Conservation (phyloP, 2,329 filamentous ascomycete genomes). For the Ascochyta lentis region DNA sequence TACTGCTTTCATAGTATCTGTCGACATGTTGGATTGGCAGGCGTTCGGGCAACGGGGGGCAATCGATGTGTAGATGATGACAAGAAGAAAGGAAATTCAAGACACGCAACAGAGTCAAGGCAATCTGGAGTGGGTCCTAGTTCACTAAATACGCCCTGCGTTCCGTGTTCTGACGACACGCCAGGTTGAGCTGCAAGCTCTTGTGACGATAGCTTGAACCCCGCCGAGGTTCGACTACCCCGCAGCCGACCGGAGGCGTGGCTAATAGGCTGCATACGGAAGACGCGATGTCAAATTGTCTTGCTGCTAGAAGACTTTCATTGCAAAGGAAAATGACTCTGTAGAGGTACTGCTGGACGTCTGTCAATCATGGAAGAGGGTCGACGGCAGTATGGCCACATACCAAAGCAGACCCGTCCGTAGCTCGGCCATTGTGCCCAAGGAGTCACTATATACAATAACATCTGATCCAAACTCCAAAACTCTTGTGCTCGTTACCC, state of each 20-base stretch:
- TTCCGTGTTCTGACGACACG: slow-evolving; percentile 7
- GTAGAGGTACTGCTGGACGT: background rate
- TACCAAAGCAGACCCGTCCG: background rate
- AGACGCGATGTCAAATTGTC: background rate
- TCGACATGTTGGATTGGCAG: slow-evolving; percentile 21
- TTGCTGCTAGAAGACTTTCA: background rate
- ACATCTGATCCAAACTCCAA: background rate
- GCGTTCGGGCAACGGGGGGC: background rate
- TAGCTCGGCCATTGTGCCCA: background rate
- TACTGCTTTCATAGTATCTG: slow-evolving; percentile 78
- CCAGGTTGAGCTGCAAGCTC: slow-evolving; percentile 10
- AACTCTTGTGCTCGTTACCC: slow-evolving; percentile 10
- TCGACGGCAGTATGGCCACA: background rate
- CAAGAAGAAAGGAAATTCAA: background rate
- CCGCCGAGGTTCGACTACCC: slow-evolving; percentile 33
- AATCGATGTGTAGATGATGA: background rate
- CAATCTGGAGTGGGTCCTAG: slow-evolving; percentile 4
- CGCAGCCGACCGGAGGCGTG: slow-evolving; percentile 23
- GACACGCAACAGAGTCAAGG: background rate
- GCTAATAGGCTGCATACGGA: slow-evolving; percentile 18
- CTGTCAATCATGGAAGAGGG: background rate
- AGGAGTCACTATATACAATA: slow-evolving; percentile 2
- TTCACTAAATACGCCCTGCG: slow-evolving; percentile 19
- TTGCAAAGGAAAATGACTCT: background rate
- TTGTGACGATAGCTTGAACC: slow-evolving; percentile 25